phyloP scores from a whole-genome alignment of 345 rosid genomes.

The Salix caprea region DNA sequence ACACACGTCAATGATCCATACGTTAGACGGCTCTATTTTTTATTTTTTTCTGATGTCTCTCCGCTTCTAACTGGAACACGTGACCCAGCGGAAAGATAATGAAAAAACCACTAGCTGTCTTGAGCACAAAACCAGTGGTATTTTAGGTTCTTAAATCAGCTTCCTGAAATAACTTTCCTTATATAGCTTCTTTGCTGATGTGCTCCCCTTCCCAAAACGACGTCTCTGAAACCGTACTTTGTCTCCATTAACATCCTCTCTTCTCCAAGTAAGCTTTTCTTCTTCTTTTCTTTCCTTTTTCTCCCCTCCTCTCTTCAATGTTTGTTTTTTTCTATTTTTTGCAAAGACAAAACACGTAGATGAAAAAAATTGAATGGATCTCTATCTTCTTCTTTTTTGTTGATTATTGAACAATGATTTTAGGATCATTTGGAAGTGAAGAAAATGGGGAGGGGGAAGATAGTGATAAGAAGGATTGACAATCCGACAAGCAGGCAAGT shows the following conservation, averaged over 20 bases:
- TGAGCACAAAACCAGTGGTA: conserved; percentile 15
- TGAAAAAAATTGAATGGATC: neutral
- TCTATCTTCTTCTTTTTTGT: neutral
- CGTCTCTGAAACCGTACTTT: conserved; percentile 16
- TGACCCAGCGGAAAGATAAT: neutral
- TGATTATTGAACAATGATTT: neutral
- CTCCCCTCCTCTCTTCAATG: neutral
- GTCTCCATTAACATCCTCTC: conserved; percentile 8
- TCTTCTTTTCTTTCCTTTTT: neutral
- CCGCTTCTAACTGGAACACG: conserved; percentile 28
- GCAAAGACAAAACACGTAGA: neutral
- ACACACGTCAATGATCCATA: conserved; percentile 51
- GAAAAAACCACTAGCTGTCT: neutral
- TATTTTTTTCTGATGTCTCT: neutral
- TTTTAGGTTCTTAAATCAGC: neutral
- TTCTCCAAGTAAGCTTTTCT: conserved; percentile 11
- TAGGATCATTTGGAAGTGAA: neutral
- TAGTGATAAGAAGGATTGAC: conserved; percentile 55
- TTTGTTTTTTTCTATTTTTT: neutral
- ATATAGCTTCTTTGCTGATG: neutral
- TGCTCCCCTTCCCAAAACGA: conserved; percentile 18
- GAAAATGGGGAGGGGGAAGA: conserved; percentile 59
- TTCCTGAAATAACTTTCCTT: neutral
- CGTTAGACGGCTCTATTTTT: conserved; percentile 11
- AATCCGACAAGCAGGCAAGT: conserved; percentile 60